Evolutionary conservation across 495 filamentous ascomycete species (phyloP).

Genomic region (Corynascus novoguineensis): DNA sequence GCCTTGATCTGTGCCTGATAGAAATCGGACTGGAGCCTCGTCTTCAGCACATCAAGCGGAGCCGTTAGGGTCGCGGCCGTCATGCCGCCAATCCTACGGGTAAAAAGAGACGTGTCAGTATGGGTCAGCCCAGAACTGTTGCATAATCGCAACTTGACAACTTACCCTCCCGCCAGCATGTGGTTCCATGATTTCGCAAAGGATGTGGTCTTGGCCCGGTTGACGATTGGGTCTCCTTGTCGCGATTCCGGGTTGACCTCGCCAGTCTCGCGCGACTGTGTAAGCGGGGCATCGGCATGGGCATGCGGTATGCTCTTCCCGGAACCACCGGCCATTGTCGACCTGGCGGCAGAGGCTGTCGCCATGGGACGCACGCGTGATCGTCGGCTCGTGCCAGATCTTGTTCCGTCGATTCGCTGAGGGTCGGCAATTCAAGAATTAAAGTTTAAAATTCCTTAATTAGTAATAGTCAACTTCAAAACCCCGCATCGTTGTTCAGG

Average conservation of each 20-base stretch:
- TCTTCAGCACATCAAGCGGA: conserved; percentile 86
- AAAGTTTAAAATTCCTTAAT: not conserved
- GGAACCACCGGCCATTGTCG: conserved; percentile 15
- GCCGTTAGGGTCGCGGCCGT: conserved; percentile 78
- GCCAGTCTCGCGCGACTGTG: conserved; percentile 60
- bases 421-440: not conserved
- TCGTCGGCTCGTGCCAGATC: not conserved
- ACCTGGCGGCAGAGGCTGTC: conserved; percentile 20
- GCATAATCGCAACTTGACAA: not conserved
- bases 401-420: not conserved
- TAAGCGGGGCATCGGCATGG: conserved; percentile 28
- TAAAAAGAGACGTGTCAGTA: conserved; percentile 3
- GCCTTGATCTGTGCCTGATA: conserved; percentile 65
- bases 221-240: conserved; percentile 29
- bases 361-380: conserved; percentile 19
- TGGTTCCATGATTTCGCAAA: conserved; percentile 81
- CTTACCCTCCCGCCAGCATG: conserved; percentile 81
- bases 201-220: conserved; percentile 35
- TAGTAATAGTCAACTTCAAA: not conserved
- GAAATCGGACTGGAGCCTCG: conserved; percentile 82
- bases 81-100: conserved; percentile 72
- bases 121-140: not conserved
- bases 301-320: conserved; percentile 13
- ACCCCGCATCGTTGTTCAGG: not conserved
- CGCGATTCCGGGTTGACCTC: conserved; percentile 46